Conservation (phyloP, 345 rosid genomes). For the Anastatica hierochuntica region DNA sequence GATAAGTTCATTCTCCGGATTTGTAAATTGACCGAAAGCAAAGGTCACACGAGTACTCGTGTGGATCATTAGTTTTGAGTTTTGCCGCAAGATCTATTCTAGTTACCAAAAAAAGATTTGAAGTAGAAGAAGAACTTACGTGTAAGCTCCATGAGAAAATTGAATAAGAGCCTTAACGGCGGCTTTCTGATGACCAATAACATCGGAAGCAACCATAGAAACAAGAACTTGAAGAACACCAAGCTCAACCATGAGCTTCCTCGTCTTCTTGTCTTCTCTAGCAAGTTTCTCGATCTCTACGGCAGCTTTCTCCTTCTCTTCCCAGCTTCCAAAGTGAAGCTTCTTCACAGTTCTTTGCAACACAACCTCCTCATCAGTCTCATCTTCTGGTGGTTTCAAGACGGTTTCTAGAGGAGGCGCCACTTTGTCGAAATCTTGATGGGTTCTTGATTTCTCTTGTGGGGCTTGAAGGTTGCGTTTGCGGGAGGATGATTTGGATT, state of each 20-base stretch:
- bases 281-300: conserved; percentile 55
- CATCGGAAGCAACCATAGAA: conserved; percentile 47
- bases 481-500: conserved; percentile 34
- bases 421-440: conserved; percentile 2
- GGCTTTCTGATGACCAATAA: conserved; percentile 31
- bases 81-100: too few species aligned
- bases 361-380: conserved; percentile 32
- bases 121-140: conserved; percentile 35
- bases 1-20: too few species aligned
- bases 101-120: not conserved
- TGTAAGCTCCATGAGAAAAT: conserved; percentile 68
- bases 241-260: conserved; percentile 73
- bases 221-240: conserved; percentile 78
- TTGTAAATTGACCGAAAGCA: too few species aligned
- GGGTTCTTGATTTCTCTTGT: conserved; percentile 17
- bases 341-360: conserved; percentile 75
- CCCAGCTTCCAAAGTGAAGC: conserved; percentile 71
- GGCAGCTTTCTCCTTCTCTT: conserved; percentile 68
- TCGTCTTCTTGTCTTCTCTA: conserved; percentile 40
- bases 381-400: conserved; percentile 5
- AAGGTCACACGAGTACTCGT: too few species aligned
- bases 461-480: conserved; percentile 15
- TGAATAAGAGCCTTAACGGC: conserved; percentile 72
- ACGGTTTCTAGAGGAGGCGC: not conserved
- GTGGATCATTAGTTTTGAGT: too few species aligned